Conservation (phyloP, 768 basidiomycete genomes). For the Lactarius tabidus region DNA sequence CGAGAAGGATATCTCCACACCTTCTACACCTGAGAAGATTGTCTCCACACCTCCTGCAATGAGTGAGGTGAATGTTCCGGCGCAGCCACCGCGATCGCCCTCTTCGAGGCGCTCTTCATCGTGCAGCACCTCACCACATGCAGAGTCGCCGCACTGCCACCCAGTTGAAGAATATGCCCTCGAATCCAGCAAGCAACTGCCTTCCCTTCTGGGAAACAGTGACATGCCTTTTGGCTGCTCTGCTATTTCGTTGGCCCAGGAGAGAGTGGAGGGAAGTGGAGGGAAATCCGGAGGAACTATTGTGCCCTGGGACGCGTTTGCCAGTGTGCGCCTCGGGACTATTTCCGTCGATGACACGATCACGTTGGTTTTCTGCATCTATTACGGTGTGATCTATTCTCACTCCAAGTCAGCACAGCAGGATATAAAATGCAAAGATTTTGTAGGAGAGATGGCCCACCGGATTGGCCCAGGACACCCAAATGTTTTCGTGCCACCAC, state of each 20-base stretch:
- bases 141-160: background rate
- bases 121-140: background rate
- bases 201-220: no score
- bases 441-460: background rate
- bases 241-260: no score
- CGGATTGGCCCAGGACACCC: no score
- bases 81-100: background rate
- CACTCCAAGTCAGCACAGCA: background rate
- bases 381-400: background rate
- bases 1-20: no score
- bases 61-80: background rate
- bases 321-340: no score
- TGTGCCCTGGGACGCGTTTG: no score
- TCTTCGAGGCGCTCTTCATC: background rate
- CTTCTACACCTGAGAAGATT: background rate
- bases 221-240: no score
- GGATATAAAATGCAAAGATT: background rate
- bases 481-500: no score
- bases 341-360: background rate
- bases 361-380: background rate
- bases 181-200: no score
- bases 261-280: no score
- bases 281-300: no score
- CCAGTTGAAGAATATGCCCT: no score
- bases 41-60: background rate